Conservation (phyloP, 2,329 filamentous ascomycete species). For the Diaporthe eres region DNA sequence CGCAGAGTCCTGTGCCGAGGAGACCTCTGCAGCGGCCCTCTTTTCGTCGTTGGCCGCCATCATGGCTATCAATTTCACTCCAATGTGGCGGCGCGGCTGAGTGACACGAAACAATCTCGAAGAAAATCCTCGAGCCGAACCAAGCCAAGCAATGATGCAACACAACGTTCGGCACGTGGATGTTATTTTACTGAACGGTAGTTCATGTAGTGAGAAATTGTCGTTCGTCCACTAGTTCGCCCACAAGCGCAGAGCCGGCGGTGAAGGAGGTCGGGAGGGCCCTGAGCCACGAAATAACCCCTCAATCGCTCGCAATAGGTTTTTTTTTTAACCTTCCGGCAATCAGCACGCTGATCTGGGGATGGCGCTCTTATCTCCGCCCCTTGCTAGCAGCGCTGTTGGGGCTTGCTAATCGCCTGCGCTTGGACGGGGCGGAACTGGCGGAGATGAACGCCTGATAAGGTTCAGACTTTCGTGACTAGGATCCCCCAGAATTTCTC, state of each 20-base stretch:
- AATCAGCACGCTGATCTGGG: conserved; percentile 14
- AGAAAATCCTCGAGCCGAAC: not conserved
- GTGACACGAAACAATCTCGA: not conserved
- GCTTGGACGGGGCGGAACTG: conserved; percentile 20
- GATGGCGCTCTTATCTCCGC: conserved; percentile 6
- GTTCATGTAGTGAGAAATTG: not conserved
- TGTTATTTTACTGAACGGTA: not conserved
- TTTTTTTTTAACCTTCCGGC: conserved; percentile 1
- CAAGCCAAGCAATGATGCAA: conserved; percentile 1
- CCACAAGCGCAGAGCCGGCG: not conserved
- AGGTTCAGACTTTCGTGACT: not conserved
- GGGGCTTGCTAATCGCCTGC: not conserved
- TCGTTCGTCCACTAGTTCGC: conserved; percentile 14
- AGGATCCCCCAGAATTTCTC: not conserved
- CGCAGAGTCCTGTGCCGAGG: not conserved
- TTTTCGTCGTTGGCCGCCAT: conserved; percentile 26
- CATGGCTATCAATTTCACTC: not conserved
- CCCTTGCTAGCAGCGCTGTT: not conserved
- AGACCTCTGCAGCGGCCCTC: not conserved
- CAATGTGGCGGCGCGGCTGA: not conserved
- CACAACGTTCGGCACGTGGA: not conserved
- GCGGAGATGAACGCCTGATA: conserved; percentile 23
- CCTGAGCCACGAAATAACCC: conserved; percentile 2
- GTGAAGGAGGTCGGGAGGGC: not conserved
- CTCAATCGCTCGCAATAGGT: not conserved